Percentiles rank a stretch among this genome's conserved stretches.
Evolutionary conservation across 176 grass and related monocot genomes (phyloP).

Genomic region (Ensete glaucum): DNA sequence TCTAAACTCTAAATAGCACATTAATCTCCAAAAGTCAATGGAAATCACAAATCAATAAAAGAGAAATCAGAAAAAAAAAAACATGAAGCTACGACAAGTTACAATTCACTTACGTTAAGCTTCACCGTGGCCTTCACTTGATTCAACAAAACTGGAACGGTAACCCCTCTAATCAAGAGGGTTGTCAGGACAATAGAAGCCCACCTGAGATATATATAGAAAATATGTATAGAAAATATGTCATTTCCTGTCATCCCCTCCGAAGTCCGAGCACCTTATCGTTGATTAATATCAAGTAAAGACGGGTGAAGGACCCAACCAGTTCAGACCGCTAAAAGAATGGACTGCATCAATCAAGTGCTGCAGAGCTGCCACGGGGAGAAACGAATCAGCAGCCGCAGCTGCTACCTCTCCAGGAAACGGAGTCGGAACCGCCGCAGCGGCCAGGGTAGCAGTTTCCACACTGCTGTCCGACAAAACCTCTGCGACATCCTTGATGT

Average conservation of each 20-base stretch:
- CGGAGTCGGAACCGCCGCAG: slow-evolving; percentile 32
- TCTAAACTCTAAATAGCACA: not conserved
- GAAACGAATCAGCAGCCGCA: slow-evolving; percentile 59
- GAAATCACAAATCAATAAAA: not conserved
- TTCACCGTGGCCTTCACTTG: slow-evolving; percentile 56
- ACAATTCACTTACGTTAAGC: slow-evolving; percentile 52
- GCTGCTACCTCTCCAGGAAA: slow-evolving; percentile 87
- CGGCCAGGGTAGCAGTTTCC: slow-evolving; percentile 23
- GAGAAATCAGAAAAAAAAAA: not conserved
- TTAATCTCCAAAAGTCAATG: not conserved
- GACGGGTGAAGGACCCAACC: slow-evolving; percentile 36
- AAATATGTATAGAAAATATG: not conserved
- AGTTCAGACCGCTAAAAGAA: slow-evolving; percentile 64
- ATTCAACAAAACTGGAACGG: slow-evolving; percentile 56
- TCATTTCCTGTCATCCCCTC: not conserved
- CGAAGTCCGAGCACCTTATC: slow-evolving; percentile 3
- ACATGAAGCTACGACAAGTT: not conserved
- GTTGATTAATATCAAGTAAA: not conserved
- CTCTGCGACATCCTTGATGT: slow-evolving; percentile 9
- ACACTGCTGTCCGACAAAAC: slow-evolving; percentile 32
- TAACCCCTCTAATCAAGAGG: slow-evolving; percentile 54
- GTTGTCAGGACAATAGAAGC: slow-evolving; percentile 69
- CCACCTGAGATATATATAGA: slow-evolving; percentile 52
- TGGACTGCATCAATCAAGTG: slow-evolving; percentile 70
- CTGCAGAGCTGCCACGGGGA: slow-evolving; percentile 68